These are phyloP conservation scores for Linnemannia elongata DNA, from an alignment of 192 early-diverging fungal genomes.

Conservation along the genomic window DNA sequence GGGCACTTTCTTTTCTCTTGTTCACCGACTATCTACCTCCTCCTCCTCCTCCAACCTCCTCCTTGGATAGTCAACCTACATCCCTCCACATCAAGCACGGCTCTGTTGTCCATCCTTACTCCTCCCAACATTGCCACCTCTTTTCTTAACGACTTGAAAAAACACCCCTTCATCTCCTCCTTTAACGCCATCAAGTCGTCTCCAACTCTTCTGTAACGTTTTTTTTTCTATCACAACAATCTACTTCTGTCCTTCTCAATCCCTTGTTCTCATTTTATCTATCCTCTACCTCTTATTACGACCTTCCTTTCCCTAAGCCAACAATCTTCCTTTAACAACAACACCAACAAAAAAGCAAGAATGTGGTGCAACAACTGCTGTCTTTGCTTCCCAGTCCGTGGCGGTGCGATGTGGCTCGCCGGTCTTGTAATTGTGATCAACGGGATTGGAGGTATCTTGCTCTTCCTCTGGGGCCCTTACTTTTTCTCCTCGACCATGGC, in stretches of 20 bases:
- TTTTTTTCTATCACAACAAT: conserved; percentile 12
- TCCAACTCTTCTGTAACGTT: conserved; percentile 1
- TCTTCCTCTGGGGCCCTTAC: conserved; percentile 52
- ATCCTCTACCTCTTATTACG: background rate
- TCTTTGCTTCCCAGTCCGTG: conserved; percentile 53
- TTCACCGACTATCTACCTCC: conserved; percentile 10
- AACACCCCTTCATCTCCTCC: background rate
- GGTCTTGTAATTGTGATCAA: conserved; percentile 34
- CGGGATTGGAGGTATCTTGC: conserved; percentile 35
- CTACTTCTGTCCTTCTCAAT: background rate
- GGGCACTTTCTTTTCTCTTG: background rate
- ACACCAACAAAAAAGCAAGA: background rate
- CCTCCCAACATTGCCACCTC: conserved; percentile 9
- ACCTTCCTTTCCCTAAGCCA: background rate
- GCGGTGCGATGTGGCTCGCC: conserved; percentile 47
- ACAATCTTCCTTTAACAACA: background rate
- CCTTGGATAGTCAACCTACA: background rate
- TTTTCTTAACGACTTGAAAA: background rate
- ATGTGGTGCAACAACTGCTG: conserved; percentile 59
- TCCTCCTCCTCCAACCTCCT: background rate
- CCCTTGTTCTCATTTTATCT: background rate
- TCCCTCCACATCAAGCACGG: conserved; percentile 8
- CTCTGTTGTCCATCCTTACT: background rate
- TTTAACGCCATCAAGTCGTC: background rate
- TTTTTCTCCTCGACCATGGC: conserved; percentile 50